Evolutionary conservation across 345 rosid genomes (phyloP).

Genomic region (Pugionium cornutum): DNA sequence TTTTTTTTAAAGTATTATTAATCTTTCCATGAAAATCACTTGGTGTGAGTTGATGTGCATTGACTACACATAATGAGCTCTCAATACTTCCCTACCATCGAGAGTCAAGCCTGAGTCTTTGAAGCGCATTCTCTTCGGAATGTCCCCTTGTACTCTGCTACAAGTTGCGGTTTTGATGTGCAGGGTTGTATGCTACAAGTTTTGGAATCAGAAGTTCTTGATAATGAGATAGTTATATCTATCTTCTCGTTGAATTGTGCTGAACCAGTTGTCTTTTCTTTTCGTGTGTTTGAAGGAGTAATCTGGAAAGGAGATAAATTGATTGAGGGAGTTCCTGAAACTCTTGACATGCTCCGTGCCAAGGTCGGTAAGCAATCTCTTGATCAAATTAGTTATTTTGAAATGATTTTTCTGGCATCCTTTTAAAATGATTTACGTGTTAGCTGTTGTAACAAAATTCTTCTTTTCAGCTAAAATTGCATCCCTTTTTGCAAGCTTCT

Average conservation of each 20-base stretch:
- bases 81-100: no score
- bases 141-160: no score
- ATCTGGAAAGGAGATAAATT: conserved; percentile 97
- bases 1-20: no score
- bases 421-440: no score
- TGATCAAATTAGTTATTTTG: not conserved
- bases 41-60: not conserved
- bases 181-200: not conserved
- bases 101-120: no score
- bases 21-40: no score
- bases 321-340: conserved; percentile 91
- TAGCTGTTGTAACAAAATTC: no score
- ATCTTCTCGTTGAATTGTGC: not conserved
- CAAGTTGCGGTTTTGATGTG: no score
- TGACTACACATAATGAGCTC: no score
- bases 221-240: not conserved
- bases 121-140: no score
- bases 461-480: no score
- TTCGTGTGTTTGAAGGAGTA: conserved; percentile 57
- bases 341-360: conserved; percentile 93
- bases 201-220: not conserved
- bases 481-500: no score
- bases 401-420: not conserved
- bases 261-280: not conserved
- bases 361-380: conserved; percentile 56